A percentile compares a stretch with the other conserved stretches of the same genome.
Evolutionary conservation across 768 basidiomycete species (phyloP).

Genomic region (Cytidiella melzeri): DNA sequence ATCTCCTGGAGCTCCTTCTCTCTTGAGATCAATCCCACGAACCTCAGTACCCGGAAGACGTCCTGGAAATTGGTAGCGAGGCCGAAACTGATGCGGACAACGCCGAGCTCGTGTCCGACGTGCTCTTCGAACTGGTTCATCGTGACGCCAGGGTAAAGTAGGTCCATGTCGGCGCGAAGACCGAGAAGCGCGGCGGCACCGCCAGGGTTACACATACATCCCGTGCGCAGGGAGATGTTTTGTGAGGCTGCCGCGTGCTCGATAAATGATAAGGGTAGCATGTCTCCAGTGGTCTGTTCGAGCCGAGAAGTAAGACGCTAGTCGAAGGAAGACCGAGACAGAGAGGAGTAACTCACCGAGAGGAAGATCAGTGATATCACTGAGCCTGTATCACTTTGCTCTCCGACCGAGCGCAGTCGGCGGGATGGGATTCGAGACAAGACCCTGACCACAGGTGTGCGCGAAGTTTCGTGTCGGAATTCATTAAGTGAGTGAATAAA

Average conservation of each 20-base stretch:
- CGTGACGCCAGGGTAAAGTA: constrained; percentile 52
- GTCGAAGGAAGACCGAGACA: background rate
- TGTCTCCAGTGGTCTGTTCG: constrained; percentile 53
- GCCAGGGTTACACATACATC: constrained; percentile 87
- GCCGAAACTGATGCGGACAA: constrained; percentile 73
- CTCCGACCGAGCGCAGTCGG: constrained; percentile 50
- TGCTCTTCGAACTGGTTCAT: constrained; percentile 53
- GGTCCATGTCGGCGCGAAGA: constrained; percentile 57
- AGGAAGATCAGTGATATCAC: constrained; percentile 58
- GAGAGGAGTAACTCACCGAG: constrained; percentile 38
- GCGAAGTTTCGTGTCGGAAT: constrained; percentile 56
- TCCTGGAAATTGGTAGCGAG: constrained; percentile 76
- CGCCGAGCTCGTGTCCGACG: constrained; percentile 66
- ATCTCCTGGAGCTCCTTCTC: constrained; percentile 13
- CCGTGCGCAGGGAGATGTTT: constrained; percentile 72
- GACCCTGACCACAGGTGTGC: constrained; percentile 57
- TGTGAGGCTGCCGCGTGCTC: constrained; percentile 59
- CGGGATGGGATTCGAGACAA: constrained; percentile 56
- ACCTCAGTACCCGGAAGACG: constrained; percentile 36
- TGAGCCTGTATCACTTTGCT: constrained; percentile 61
- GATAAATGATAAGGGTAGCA: constrained; percentile 68
- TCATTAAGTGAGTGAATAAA: constrained; percentile 48
- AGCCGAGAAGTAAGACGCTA: constrained; percentile 8
- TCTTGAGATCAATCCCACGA: constrained; percentile 16
- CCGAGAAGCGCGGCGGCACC: constrained; percentile 70